Evolutionary conservation across 2,329 filamentous ascomycete genomes (phyloP).

Genomic region (Achaetomium macrosporum): DNA sequence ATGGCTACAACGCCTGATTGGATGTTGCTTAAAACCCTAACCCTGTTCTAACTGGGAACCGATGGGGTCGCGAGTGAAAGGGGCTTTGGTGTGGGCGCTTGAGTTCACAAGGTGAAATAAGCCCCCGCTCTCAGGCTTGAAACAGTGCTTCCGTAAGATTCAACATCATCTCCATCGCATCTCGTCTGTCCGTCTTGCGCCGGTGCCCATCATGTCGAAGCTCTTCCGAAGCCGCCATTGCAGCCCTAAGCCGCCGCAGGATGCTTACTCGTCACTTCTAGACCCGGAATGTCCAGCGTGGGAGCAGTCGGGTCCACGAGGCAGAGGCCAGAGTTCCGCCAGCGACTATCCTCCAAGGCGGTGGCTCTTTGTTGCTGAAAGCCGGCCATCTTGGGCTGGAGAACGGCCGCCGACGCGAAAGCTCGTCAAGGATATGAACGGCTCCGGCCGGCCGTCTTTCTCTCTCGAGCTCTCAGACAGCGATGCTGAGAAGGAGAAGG

Average conservation of each 20-base stretch:
- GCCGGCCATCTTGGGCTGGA: conserved; percentile 11
- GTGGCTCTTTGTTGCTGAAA: conserved; percentile 20
- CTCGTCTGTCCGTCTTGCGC: background rate
- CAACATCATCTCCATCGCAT: background rate
- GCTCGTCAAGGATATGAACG: conserved; percentile 24
- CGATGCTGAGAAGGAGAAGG: conserved; percentile 21
- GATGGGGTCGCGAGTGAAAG: background rate
- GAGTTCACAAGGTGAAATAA: too few relatives aligned
- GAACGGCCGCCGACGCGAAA: conserved; percentile 23
- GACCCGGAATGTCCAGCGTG: conserved; percentile 8
- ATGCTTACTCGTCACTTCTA: conserved; percentile 23
- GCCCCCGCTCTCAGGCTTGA: background rate
- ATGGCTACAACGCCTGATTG: too few relatives aligned
- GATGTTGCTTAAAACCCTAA: conserved; percentile 6
- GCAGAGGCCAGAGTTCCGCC: conserved; percentile 9
- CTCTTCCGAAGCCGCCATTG: conserved; percentile 15
- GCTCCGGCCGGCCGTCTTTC: conserved; percentile 19
- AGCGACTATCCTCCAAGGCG: conserved; percentile 9
- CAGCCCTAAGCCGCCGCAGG: conserved; percentile 5
- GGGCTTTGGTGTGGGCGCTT: background rate
- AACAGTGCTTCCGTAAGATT: background rate
- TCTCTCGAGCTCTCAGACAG: conserved; percentile 22
- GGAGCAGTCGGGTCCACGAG: background rate
- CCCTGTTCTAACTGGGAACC: background rate
- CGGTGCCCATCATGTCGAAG: conserved; percentile 17